Conservation (phyloP, 768 basidiomycete species). For the Suillus tomentosus region DNA sequence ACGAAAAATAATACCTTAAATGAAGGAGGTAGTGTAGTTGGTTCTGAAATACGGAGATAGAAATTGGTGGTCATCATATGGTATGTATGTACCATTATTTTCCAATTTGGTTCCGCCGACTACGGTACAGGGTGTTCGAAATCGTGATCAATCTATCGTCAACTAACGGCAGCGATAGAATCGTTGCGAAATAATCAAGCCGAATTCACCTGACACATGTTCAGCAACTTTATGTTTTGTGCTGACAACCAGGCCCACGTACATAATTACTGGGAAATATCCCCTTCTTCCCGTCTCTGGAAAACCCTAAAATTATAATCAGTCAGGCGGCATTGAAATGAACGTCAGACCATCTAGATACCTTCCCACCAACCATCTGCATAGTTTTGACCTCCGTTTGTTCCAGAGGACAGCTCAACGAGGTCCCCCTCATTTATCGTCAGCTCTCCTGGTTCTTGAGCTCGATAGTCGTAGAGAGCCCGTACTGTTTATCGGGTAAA, state of each 20-base stretch:
- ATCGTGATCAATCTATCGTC: constrained; percentile 9
- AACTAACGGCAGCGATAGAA: constrained; percentile 13
- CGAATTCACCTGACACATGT: constrained; percentile 48
- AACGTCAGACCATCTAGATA: constrained; percentile 32
- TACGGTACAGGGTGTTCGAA: constrained; percentile 4
- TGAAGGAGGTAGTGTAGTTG: background rate
- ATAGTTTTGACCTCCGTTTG: constrained; percentile 62
- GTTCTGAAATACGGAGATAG: background rate
- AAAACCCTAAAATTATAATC: constrained; percentile 51
- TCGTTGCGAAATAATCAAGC: constrained; percentile 31
- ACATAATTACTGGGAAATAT: constrained; percentile 92
- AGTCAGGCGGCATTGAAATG: constrained; percentile 25
- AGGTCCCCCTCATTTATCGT: constrained; percentile 59
- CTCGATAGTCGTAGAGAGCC: constrained; percentile 77
- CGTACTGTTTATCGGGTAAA: constrained; percentile 52
- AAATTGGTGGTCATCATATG: constrained; percentile 2
- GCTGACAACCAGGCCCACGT: constrained; percentile 35
- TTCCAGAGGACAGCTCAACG: constrained; percentile 64
- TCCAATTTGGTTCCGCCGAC: too few relatives aligned
- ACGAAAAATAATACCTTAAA: background rate
- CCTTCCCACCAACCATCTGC: constrained; percentile 91
- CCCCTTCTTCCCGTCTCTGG: constrained; percentile 62
- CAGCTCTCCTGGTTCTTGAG: constrained; percentile 75
- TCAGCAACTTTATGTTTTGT: constrained; percentile 24
- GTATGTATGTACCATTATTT: background rate